phyloP scores from a whole-genome alignment of 1,139 yeast genomes.

The Sporopachydermia cereana region DNA sequence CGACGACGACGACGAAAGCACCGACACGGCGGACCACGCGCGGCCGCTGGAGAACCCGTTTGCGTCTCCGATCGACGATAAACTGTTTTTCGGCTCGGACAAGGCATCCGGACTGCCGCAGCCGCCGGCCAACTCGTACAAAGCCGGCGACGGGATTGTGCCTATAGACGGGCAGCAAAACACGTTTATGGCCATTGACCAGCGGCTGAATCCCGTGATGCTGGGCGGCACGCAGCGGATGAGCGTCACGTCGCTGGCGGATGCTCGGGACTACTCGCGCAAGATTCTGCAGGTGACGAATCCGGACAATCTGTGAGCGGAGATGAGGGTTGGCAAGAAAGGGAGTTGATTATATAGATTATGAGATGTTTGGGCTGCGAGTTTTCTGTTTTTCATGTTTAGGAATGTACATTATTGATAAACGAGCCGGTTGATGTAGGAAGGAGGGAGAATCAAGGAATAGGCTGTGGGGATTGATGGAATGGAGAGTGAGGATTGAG shows the following conservation, averaged over 20 bases:
- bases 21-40: neutral
- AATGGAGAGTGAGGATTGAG: neutral
- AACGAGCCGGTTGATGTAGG: too few relatives aligned
- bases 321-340: too few relatives aligned
- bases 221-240: constrained; percentile 55
- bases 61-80: constrained; percentile 2
- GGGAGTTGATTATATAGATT: too few relatives aligned
- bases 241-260: constrained; percentile 43
- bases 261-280: constrained; percentile 64
- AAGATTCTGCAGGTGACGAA: constrained; percentile 60
- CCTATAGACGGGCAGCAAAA: constrained; percentile 18
- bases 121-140: neutral
- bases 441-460: neutral
- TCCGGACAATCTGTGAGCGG: constrained; percentile 26
- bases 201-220: constrained; percentile 55
- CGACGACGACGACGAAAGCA: neutral
- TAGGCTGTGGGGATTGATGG: neutral
- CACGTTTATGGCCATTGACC: constrained; percentile 47
- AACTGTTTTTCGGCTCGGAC: neutral
- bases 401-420: too few relatives aligned
- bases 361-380: too few relatives aligned
- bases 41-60: constrained; percentile 3
- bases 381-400: too few relatives aligned
- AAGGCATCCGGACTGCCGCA: neutral
- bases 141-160: constrained; percentile 3